Evolutionary conservation across 495 filamentous ascomycete genomes (phyloP).

Genomic region (Penicillium atrosanguineum): DNA sequence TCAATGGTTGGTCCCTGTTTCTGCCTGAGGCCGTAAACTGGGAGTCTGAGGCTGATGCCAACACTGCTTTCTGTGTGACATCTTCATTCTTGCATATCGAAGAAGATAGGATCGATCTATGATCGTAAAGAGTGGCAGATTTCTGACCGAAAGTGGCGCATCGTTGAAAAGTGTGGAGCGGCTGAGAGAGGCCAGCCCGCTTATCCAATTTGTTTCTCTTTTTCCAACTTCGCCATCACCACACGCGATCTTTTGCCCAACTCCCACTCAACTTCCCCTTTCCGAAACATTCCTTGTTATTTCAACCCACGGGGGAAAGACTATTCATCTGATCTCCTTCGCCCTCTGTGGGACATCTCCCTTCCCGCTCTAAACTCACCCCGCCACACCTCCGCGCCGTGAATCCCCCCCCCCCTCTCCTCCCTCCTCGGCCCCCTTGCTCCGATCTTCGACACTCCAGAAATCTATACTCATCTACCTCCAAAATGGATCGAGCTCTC

Average conservation of each 20-base stretch:
- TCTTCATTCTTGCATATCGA: background rate
- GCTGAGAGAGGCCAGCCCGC: slow-evolving; percentile 18
- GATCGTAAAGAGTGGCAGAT: background rate
- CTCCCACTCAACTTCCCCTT: background rate
- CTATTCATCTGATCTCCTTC: slow-evolving; percentile 5
- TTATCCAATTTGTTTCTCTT: slow-evolving; percentile 31
- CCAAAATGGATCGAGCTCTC: slow-evolving; percentile 44
- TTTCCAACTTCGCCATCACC: slow-evolving; percentile 20
- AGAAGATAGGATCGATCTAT: background rate
- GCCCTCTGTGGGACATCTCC: slow-evolving; percentile 15
- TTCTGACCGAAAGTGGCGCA: background rate
- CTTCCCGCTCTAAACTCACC: slow-evolving; percentile 16
- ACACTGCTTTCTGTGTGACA: background rate
- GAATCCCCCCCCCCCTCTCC: background rate
- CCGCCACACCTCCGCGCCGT: slow-evolving; percentile 23
- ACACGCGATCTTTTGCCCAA: slow-evolving; percentile 13
- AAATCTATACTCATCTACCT: background rate
- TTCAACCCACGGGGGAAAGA: background rate
- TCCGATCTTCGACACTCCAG: slow-evolving; percentile 8
- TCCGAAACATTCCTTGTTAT: background rate
- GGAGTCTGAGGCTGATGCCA: background rate
- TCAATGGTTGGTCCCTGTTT: background rate
- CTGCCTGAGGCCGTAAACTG: background rate
- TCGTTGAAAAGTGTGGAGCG: background rate
- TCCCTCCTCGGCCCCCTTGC: slow-evolving; percentile 18